Conservation (phyloP, 257 asterid species). For the Anisodus acutangulus region DNA sequence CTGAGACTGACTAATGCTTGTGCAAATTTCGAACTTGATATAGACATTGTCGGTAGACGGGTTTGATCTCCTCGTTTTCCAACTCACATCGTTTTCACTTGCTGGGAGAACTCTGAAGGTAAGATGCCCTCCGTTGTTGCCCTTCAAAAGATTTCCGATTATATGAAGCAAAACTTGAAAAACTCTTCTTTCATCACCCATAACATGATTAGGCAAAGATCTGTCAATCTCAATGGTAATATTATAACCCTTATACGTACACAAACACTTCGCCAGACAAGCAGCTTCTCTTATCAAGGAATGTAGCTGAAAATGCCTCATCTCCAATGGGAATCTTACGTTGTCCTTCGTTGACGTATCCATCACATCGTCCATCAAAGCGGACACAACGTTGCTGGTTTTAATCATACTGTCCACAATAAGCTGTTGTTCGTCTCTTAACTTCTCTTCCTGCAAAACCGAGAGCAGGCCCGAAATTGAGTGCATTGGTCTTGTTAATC, state of each 20-base stretch:
- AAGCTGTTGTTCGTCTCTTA: conserved; percentile 63
- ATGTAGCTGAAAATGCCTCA: conserved; percentile 67
- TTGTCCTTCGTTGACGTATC: conserved; percentile 65
- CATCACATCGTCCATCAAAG: conserved; percentile 73
- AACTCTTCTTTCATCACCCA: conserved; percentile 93
- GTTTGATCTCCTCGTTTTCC: conserved; percentile 74
- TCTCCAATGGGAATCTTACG: conserved; percentile 65
- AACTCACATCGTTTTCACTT: conserved; percentile 55
- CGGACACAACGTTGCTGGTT: conserved; percentile 72
- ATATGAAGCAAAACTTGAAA: conserved; percentile 86
- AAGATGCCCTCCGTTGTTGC: conserved; percentile 61
- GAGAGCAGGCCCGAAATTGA: conserved; percentile 82
- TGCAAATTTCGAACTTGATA: conserved; percentile 64
- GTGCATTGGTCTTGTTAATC: conserved; percentile 91
- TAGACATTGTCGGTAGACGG: conserved; percentile 58
- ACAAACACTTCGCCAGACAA: conserved; percentile 83
- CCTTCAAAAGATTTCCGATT: conserved; percentile 73
- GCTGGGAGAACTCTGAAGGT: conserved; percentile 57
- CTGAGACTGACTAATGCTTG: conserved; percentile 42
- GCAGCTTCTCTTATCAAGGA: conserved; percentile 75
- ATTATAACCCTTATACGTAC: conserved; percentile 59
- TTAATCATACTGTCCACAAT: conserved; percentile 71
- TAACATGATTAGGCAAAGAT: conserved; percentile 69
- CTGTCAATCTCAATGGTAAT: conserved; percentile 73
- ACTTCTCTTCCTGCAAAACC: conserved; percentile 65